Evolutionary conservation across 177 flowering plant species (phyloP), one percentile per base, ranked within the genome.

Genomic region (Vitis hybrid): DNA sequence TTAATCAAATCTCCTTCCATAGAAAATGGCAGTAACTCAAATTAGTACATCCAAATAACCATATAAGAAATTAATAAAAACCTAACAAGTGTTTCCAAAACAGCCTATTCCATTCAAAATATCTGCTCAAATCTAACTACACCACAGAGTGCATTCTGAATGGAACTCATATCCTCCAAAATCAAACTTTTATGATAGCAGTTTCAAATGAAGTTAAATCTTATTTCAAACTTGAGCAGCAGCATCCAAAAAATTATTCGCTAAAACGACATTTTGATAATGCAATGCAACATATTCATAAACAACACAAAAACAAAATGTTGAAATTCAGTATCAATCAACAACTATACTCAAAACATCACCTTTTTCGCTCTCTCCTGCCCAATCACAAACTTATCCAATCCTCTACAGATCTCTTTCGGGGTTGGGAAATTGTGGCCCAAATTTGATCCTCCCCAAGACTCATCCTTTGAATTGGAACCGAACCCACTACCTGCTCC

Each of bases 291-390:
- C 65, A 54, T 10, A 0, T 20, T n/a, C 14, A 7, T 5, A 41
- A 62, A 59, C 13, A 24, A 71, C 11, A 12, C 27, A 58, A 7
- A 35, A 7, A 27, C 9, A 65, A 10, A 11, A 30, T 35, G 49
- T 1, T 3, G 14, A 18, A 41, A 54, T n/a, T 41, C 2, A 68
- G 8, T 51, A 68, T 2, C n/a, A 15, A 30, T 2, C 4, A 21
- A 66, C 55, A 18, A 27, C 61, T 32, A 32, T 32, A 32, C 3
- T 32, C 6, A 32, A 50, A 66, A 24, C 3, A 41, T 57, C 70
- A 94, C 98, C 97, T 94, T 94, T 77, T 94, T 94, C 13, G 99
- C 98, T 52, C 82, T 84, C 69, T 89, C 88, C 75, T 94, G 99
- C n/a, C 99, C 99, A 78, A 94, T 86, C 1, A 94, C 99, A 83